phyloP scores from a whole-genome alignment of 208 protist genomes.

The Tritrichomonas foetus region DNA sequence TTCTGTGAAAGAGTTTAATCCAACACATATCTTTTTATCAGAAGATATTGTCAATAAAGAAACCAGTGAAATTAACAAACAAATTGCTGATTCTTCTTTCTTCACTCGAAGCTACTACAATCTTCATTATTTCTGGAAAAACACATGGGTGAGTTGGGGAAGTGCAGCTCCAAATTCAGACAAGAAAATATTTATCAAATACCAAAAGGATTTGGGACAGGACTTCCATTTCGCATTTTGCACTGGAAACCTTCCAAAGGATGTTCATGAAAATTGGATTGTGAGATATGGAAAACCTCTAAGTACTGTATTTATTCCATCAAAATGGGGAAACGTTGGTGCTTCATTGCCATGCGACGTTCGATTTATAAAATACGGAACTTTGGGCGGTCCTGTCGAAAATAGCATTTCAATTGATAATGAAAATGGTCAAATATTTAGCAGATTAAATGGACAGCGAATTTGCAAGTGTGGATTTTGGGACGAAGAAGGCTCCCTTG shows the following conservation, averaged over 20 bases:
- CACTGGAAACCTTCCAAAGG: neutral
- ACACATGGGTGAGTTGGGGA: neutral
- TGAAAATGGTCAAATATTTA: neutral
- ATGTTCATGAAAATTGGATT: neutral
- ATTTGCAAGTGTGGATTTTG: neutral
- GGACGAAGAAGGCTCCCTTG: neutral
- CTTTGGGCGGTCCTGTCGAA: neutral
- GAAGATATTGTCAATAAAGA: neutral
- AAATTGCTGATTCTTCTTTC: neutral
- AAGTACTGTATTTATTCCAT: neutral
- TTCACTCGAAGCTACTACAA: neutral
- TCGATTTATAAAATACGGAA: neutral
- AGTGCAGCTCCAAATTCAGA: neutral
- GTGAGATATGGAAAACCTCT: neutral
- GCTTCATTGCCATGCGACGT: neutral
- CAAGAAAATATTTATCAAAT: neutral
- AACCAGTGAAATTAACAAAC: neutral
- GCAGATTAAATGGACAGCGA: neutral
- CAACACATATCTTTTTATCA: neutral
- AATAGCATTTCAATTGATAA: neutral
- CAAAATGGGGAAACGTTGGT: neutral
- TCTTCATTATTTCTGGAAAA: neutral
- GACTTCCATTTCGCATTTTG: neutral
- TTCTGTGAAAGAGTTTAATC: neutral
- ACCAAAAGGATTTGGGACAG: neutral